phyloP scores from a whole-genome alignment of 2,329 filamentous ascomycete genomes.

The Penicillium sp. region DNA sequence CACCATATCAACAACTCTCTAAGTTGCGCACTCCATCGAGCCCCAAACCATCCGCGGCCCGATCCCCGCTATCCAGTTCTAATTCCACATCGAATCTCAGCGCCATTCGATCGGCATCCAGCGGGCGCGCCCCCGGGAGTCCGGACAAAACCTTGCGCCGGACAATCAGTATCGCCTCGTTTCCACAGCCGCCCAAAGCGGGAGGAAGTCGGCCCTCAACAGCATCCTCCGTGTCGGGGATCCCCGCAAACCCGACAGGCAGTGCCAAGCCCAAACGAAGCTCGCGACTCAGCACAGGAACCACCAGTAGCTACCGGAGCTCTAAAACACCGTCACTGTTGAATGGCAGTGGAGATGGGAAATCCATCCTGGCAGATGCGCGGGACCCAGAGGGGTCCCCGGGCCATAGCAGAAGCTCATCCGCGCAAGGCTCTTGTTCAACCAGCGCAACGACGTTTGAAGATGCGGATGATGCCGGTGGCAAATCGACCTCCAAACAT shows the following conservation, averaged over 20 bases:
- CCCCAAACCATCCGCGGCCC: slow-evolving; percentile 51
- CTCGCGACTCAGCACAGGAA: slow-evolving; percentile 58
- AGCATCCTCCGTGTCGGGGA: slow-evolving; percentile 47
- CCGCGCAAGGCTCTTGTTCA: slow-evolving; percentile 87
- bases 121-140: slow-evolving; percentile 52
- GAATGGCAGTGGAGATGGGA: slow-evolving; percentile 76
- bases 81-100: slow-evolving; percentile 56
- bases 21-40: slow-evolving; percentile 63
- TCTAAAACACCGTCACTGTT: slow-evolving; percentile 69
- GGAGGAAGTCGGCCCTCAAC: slow-evolving; percentile 63
- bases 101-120: slow-evolving; percentile 57
- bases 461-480: slow-evolving; percentile 63
- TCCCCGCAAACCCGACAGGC: slow-evolving; percentile 31
- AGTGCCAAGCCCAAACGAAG: slow-evolving; percentile 54
- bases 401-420: slow-evolving; percentile 86
- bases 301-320: slow-evolving; percentile 51
- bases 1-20: slow-evolving; percentile 43
- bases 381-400: slow-evolving; percentile 78
- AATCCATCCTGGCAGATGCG: slow-evolving; percentile 64
- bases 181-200: slow-evolving; percentile 82
- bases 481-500: slow-evolving; percentile 33
- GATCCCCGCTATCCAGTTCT: slow-evolving; percentile 50
- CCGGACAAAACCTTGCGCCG: slow-evolving; percentile 74
- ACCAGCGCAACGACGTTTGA: slow-evolving; percentile 89
- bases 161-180: slow-evolving; percentile 89